A percentile compares a stretch with the other conserved stretches of the same genome.
phyloP scores from a whole-genome alignment of 768 basidiomycete genomes.

The Suillus lakei region DNA sequence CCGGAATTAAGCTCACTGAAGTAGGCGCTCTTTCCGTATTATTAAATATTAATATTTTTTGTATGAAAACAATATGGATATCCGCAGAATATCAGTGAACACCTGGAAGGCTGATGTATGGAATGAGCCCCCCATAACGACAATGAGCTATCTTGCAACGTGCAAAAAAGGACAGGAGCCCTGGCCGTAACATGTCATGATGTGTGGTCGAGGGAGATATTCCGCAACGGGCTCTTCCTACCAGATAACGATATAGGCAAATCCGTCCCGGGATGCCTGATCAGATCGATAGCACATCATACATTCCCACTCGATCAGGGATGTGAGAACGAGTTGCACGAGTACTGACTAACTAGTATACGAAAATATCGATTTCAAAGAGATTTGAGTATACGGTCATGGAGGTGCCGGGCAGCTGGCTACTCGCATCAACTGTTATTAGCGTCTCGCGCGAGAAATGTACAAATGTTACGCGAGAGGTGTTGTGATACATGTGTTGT shows the following conservation, averaged over 20 bases:
- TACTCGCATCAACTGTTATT: constrained; percentile 5
- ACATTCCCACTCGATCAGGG: constrained; percentile 3
- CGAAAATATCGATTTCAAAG: constrained; percentile 10
- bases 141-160: constrained; percentile 7
- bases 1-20: not conserved
- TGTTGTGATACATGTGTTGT: constrained; percentile 23
- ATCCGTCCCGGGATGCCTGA: constrained; percentile 23
- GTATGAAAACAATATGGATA: not conserved
- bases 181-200: constrained; percentile 17
- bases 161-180: not conserved
- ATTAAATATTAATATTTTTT: not conserved
- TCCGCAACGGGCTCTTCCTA: constrained; percentile 11
- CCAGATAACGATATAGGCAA: constrained; percentile 19
- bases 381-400: not conserved
- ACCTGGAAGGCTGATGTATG: no score
- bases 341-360: constrained; percentile 6
- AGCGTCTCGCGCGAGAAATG: constrained; percentile 12
- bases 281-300: constrained; percentile 19
- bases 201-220: constrained; percentile 27
- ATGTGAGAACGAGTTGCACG: constrained; percentile 22
- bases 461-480: constrained; percentile 23
- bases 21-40: not conserved
- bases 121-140: not conserved
- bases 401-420: not conserved
- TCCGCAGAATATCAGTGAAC: not conserved